Conservation (phyloP, 148 eudicot genomes). For the Bassia scoparia region DNA sequence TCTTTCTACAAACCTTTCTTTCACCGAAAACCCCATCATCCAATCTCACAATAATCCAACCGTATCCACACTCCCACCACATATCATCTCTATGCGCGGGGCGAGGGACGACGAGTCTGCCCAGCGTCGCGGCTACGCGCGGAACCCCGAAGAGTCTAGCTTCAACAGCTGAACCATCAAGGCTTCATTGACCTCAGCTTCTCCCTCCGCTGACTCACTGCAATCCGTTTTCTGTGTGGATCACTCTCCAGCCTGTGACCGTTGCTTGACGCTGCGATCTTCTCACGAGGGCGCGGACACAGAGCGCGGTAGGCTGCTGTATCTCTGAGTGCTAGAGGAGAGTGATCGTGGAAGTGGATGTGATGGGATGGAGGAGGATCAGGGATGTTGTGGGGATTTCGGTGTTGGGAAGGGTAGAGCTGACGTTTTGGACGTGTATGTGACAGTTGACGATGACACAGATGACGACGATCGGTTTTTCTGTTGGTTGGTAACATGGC, state of each 20-base stretch:
- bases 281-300: constrained; percentile 44
- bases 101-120: no score
- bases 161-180: constrained; percentile 57
- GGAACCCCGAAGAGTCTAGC: no score
- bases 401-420: constrained; percentile 26
- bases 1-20: constrained; percentile 52
- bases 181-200: constrained; percentile 61
- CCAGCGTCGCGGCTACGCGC: no score
- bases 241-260: constrained; percentile 48
- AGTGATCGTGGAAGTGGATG: constrained; percentile 32
- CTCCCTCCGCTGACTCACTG: constrained; percentile 53
- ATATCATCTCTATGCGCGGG: no score
- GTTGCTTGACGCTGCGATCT: constrained; percentile 46
- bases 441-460: constrained; percentile 30
- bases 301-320: constrained; percentile 73
- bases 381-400: constrained; percentile 23
- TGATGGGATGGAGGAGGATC: constrained; percentile 34
- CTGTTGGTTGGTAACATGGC: constrained; percentile 37
- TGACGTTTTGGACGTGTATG: constrained; percentile 41
- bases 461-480: constrained; percentile 36
- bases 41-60: constrained; percentile 43
- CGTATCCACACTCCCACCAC: constrained; percentile 30
- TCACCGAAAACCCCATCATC: constrained; percentile 56
- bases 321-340: constrained; percentile 63
- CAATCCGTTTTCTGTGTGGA: constrained; percentile 87